Evolutionary conservation across 306 rosid genomes (phyloP), one percentile per base, ranked within the genome.

Genomic region (Calophaca sinica): DNA sequence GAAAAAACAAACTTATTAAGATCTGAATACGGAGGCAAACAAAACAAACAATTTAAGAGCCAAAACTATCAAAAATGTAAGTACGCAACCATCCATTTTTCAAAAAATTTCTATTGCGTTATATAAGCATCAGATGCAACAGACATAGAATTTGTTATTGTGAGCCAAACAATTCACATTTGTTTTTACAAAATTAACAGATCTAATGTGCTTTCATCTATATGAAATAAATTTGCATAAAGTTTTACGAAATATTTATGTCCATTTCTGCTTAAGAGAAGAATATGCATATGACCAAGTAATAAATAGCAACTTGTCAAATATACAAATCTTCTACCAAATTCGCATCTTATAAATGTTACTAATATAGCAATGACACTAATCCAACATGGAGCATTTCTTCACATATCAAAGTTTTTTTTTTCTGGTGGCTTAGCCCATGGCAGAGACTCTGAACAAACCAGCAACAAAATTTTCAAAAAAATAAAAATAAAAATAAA

Each of bases 311-410:
- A 61, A 52, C 49, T 13, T 29, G 15, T 44, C 63, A 71, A 70
- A 63, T 6, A 63, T 12, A 74, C 33, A 75, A 62, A 75, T 45
- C 26, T 42, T 14, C 76, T 59, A 60, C 50, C 63, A 63, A 62
- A 70, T 10, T 64, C 48, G 48, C 12, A 31, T 64, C 66, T 45
- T 59, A 62, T 45, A 62, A 81, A 10, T 20, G 75, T 44, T 35
- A 15, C 42, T 28, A 26, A 76, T 28, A 62, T 70, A 38, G 39
- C 39, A 53, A 49, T 31, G 26, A 29, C 5, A 59, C 6, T 28
- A 49, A 80, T 58, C 59, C 42, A 51, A 33, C 46, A 53, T 20
- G 68, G 41, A 75, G 60, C 51, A 68, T 50, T 60, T 68, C 52
- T 76, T 61, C 61, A 42, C 51, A 66, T 51, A 6, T 72, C 52